Evolutionary conservation across 495 filamentous ascomycete species (phyloP), one percentile per base, ranked within the genome.

Genomic region (Acidiella bohemica): DNA sequence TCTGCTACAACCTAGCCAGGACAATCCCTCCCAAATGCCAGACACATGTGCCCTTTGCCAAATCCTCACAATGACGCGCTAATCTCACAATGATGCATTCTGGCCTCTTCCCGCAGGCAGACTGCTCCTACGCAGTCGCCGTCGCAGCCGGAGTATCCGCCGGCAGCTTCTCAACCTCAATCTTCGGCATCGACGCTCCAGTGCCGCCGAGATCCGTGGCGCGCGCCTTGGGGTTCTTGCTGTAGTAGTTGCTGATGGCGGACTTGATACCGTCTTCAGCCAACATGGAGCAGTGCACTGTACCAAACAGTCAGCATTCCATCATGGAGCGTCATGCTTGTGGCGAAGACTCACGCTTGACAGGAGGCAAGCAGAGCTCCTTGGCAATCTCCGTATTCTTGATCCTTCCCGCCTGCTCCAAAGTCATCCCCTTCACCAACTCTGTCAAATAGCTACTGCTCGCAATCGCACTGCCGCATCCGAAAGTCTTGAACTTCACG

Each of bases 191-290:
- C 33, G 71, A 58, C 3, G 71, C 70, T 23, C 62, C 67, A 6
- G 80, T 84, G 41, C 83, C 84, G 27, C 75, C 74, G 0, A 93
- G 72, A 53, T 84, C 71, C 5, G 85, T 87, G 11, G 64, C 41
- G 44, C 68, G 67, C n/a, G 74, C 74, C 26, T 79, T 72, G 41
- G 84, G 81, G 70, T 84, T 88, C 74, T 96, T 96, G 57, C 76
- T 84, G 69, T 93, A 86, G 70, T 95, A 96, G 62, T 97, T 88
- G 39, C 76, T 80, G 60, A 96, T 95, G 42, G 92, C 92, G n/a
- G 84, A 88, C 65, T 95, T 95, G 73, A 99, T 95, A 44, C 92
- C 92, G 59, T 99, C 88, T 66, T 99, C 92, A 19, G 92, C 92
- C 43, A 99, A 77, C 83, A 99, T 94, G 42, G 87, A 95, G 72